These are phyloP conservation scores for Venturia pyrina DNA, from an alignment of 2,329 filamentous ascomycete species.

Conservation along the genomic window DNA sequence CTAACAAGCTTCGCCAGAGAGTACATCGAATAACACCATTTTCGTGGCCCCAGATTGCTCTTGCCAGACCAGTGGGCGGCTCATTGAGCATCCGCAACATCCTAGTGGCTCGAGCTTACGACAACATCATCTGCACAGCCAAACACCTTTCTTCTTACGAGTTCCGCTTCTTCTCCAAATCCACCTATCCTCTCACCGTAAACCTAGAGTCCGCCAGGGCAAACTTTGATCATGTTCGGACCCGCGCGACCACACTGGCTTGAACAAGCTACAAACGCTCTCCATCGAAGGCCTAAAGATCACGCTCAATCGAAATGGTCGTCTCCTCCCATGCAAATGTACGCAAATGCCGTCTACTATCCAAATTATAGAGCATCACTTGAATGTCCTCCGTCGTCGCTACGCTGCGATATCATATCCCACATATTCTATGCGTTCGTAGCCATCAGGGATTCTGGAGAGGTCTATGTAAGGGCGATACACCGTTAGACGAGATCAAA, in stretches of 20 bases:
- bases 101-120: neutral
- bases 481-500: conserved; percentile 19
- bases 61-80: neutral
- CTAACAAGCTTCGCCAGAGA: neutral
- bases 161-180: neutral
- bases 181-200: neutral
- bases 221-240: conserved; percentile 11
- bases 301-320: conserved; percentile 9
- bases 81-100: neutral
- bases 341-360: conserved; percentile 69
- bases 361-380: conserved; percentile 69
- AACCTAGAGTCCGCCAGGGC: neutral
- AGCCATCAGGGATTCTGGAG: conserved; percentile 42
- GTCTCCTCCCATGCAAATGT: conserved; percentile 24
- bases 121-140: neutral
- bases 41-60: neutral
- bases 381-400: conserved; percentile 60
- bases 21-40: neutral
- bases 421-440: conserved; percentile 80
- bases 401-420: conserved; percentile 68
- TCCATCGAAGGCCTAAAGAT: neutral
- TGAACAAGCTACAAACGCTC: conserved; percentile 3
- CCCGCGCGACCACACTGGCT: conserved; percentile 15
- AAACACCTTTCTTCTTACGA: neutral
- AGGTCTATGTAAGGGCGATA: conserved; percentile 51